Evolutionary conservation across 768 basidiomycete genomes (phyloP), one percentile per base, ranked within the genome.

Genomic region (Boletus pseudopeckii): DNA sequence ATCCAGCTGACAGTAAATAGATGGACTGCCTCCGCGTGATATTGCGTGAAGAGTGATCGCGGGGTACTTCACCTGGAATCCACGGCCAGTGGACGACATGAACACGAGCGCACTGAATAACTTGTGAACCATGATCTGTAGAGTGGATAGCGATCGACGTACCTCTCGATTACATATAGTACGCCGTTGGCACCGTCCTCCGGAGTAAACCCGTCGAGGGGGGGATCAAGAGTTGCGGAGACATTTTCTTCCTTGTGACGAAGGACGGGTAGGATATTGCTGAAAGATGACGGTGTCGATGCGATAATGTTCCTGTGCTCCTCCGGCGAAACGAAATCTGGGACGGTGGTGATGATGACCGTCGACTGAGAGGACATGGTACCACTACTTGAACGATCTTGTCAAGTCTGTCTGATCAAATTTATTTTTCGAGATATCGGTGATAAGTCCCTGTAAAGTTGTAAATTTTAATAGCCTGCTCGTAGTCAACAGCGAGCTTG

Each of bases 1-100:
- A 61, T 97, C 95, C 11, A 98, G 80, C 61, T 99, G 97, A 67
- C 94, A 97, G 71, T 98, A 98, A 66, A 98, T 80, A 7, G 84
- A 87, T 4, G 90, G 85, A 0, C 76, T 78, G 9, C 72, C 54
- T 2, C 48, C 78, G 42, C 92, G 85, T 1, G 93, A 91, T 50
- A 95, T 80, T 24, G 97, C 97, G 63, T 99, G 97, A 2, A 99
- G 80, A 1, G 92, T 96, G 65, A 99, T 90, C 6, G 86, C 77
- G 10, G 91, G 92, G 69, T 96, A 98, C 53, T 85, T 77, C 65
- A 98, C 81, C 59, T 89, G 84, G 71, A 98, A 87, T 15, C 92
- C 93, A 41, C 76, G 74, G 15, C 84, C 84, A 1, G 83, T 75
- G 11, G 80, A 63, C 3, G 88, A 84, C 71, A 90, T 80, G 79